Conservation (phyloP, 1,139 yeast genomes). For the Suhomyces choctaworum region DNA sequence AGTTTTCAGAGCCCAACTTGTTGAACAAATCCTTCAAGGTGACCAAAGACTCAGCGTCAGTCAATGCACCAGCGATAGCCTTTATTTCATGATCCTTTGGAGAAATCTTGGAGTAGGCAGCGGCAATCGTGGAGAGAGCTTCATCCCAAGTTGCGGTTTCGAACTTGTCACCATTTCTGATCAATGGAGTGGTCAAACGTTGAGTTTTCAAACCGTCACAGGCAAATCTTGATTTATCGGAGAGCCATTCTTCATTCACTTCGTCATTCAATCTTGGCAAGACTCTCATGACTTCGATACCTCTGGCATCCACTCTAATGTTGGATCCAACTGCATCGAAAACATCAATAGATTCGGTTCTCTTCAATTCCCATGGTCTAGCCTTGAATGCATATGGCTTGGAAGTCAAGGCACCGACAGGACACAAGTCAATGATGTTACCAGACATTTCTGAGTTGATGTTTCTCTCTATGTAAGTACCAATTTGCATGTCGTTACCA, state of each 20-base stretch:
- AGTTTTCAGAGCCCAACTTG: constrained; percentile 77
- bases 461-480: constrained; percentile 84
- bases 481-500: constrained; percentile 91
- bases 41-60: constrained; percentile 81
- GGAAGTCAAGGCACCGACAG: constrained; percentile 89
- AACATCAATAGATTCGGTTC: constrained; percentile 86
- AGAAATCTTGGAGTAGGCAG: constrained; percentile 56
- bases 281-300: constrained; percentile 86
- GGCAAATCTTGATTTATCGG: constrained; percentile 85
- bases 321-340: constrained; percentile 83
- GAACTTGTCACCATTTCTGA: constrained; percentile 70
- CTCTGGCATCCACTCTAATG: constrained; percentile 83
- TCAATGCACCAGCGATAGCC: constrained; percentile 80
- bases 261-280: constrained; percentile 86
- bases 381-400: constrained; percentile 91
- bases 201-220: constrained; percentile 86
- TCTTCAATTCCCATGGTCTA: constrained; percentile 91
- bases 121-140: constrained; percentile 70
- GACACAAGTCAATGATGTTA: constrained; percentile 85
- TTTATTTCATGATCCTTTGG: constrained; percentile 74
- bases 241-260: constrained; percentile 89
- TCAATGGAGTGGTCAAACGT: constrained; percentile 79
- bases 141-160: constrained; percentile 87
- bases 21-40: constrained; percentile 79
- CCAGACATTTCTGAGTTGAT: constrained; percentile 86